phyloP scores from a whole-genome alignment of 352 stramenopile genomes.

The Phytopythium boreale region DNA sequence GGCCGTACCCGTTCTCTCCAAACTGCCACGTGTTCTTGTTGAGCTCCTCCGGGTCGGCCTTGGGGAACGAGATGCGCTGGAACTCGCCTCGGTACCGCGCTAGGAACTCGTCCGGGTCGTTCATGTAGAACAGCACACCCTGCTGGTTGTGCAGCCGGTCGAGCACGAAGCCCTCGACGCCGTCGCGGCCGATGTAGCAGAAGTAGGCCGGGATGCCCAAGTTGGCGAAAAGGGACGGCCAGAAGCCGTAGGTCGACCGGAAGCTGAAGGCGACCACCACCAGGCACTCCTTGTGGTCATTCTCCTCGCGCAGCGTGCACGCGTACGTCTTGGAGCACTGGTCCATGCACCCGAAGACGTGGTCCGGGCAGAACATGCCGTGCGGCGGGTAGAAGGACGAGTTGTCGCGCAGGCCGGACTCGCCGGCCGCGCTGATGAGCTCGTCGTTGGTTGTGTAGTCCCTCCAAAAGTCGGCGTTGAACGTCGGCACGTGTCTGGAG shows the following conservation, averaged over 20 bases:
- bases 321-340: slow-evolving; percentile 35
- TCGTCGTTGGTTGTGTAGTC: slow-evolving; percentile 27
- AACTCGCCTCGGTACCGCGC: slow-evolving; percentile 6
- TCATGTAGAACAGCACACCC: slow-evolving; percentile 17
- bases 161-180: background rate
- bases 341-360: slow-evolving; percentile 28
- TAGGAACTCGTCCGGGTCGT: slow-evolving; percentile 15
- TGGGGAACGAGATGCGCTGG: slow-evolving; percentile 13
- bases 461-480: slow-evolving; percentile 40
- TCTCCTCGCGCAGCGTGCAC: slow-evolving; percentile 31
- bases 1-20: slow-evolving; percentile 1
- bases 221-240: slow-evolving; percentile 21
- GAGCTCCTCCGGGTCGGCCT: slow-evolving; percentile 2
- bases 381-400: slow-evolving; percentile 17
- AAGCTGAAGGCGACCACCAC: slow-evolving; percentile 24
- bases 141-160: slow-evolving; percentile 17
- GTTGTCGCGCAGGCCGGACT: slow-evolving; percentile 9
- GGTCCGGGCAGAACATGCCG: slow-evolving; percentile 21
- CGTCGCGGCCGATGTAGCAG: slow-evolving; percentile 1
- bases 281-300: slow-evolving; percentile 25
- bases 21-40: slow-evolving; percentile 15
- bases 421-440: slow-evolving; percentile 21
- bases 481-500: slow-evolving; percentile 10
- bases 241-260: slow-evolving; percentile 18
- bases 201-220: slow-evolving; percentile 3